Conservation (phyloP, 1,284 basidiomycete species). For the Flammula alnicola region DNA sequence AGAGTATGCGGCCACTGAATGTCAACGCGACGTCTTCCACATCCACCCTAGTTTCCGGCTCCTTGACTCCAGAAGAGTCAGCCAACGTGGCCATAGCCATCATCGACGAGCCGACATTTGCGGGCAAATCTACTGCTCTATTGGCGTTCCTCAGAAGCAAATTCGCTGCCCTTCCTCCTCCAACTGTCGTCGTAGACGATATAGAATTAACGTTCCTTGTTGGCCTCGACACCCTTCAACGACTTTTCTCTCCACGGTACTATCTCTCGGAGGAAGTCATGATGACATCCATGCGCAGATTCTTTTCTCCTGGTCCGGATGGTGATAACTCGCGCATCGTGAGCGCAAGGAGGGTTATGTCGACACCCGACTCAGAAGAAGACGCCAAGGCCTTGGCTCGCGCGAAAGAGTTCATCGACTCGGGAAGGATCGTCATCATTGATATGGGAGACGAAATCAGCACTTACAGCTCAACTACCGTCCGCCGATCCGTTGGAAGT, state of each 20-base stretch:
- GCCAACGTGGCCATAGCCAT: slow-evolving; percentile 80
- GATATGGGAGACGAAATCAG: slow-evolving; percentile 62
- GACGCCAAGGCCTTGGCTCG: slow-evolving; percentile 26
- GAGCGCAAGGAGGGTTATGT: slow-evolving; percentile 62
- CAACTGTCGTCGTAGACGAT: slow-evolving; percentile 17
- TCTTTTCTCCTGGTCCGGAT: slow-evolving; percentile 56
- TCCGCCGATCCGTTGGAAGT: slow-evolving; percentile 56
- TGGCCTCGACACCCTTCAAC: slow-evolving; percentile 88
- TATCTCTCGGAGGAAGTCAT: slow-evolving; percentile 65
- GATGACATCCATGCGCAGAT: slow-evolving; percentile 55
- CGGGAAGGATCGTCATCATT: slow-evolving; percentile 58
- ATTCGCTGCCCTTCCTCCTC: slow-evolving; percentile 31
- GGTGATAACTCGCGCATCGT: slow-evolving; percentile 73
- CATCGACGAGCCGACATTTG: slow-evolving; percentile 89
- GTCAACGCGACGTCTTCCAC: background rate
- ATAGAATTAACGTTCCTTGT: slow-evolving; percentile 70
- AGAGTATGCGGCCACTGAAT: slow-evolving; percentile 42
- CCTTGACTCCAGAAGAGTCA: slow-evolving; percentile 10
- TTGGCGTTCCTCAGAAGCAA: slow-evolving; percentile 52
- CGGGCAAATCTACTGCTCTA: slow-evolving; percentile 76
- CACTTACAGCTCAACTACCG: slow-evolving; percentile 74
- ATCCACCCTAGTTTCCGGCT: background rate
- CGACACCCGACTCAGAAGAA: slow-evolving; percentile 9
- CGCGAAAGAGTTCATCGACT: slow-evolving; percentile 55
- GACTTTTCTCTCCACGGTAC: slow-evolving; percentile 83